These are phyloP conservation scores for Suhomyces tanzawaensis DNA, from an alignment of 805 yeast genomes.

Conservation along the genomic window DNA sequence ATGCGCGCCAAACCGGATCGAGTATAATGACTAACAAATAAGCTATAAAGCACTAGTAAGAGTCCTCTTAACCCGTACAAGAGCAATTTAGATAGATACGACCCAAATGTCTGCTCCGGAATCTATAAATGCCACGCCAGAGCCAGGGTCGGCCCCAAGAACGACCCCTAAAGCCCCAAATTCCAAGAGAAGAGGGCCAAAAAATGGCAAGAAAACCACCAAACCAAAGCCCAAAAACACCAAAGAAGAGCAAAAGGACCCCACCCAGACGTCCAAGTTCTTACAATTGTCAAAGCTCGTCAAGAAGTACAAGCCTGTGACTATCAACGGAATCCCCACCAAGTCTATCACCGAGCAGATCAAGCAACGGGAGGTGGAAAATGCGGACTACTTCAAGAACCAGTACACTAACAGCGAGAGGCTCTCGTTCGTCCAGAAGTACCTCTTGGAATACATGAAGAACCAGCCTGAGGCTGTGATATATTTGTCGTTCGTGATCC, in stretches of 20 bases:
- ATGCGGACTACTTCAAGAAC: slow-evolving; percentile 4
- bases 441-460: slow-evolving; percentile 30
- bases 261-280: slow-evolving; percentile 6
- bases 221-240: slow-evolving; percentile 1
- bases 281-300: slow-evolving; percentile 31
- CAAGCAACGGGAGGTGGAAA: slow-evolving; percentile 6
- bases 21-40: too few species aligned
- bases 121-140: too few species aligned
- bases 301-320: slow-evolving; percentile 30
- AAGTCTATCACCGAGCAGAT: slow-evolving; percentile 5
- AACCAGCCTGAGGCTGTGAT: slow-evolving; percentile 20
- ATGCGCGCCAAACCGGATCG: too few species aligned
- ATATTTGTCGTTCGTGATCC: slow-evolving; percentile 44
- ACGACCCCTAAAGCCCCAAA: too few species aligned
- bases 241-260: slow-evolving; percentile 2
- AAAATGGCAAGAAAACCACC: not conserved
- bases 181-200: slow-evolving; percentile 3
- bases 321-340: slow-evolving; percentile 33
- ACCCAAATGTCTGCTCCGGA: too few species aligned
- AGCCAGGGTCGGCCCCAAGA: too few species aligned
- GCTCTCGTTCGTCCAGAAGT: slow-evolving; percentile 24
- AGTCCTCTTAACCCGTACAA: too few species aligned
- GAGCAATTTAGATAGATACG: too few species aligned
- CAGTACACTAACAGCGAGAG: slow-evolving; percentile 8
- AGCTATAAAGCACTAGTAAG: too few species aligned